Percentiles rank a stretch among this genome's conserved stretches.
Evolutionary conservation across 2,329 filamentous ascomycete species (phyloP).

Genomic region (Cytospora piceicola): DNA sequence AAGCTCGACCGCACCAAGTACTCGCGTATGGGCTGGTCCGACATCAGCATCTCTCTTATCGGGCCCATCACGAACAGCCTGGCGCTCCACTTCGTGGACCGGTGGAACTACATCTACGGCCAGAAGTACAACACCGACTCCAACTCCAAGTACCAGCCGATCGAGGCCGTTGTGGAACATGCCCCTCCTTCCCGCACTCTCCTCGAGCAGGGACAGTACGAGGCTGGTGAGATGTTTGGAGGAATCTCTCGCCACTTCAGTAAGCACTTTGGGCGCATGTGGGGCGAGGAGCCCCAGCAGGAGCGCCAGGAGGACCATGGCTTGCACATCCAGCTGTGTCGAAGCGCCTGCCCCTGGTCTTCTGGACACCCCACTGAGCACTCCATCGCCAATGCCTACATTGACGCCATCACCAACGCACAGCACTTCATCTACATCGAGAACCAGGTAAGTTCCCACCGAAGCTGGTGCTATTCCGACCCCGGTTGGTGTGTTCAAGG

Average conservation of each 20-base stretch:
- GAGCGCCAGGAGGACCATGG: constrained; percentile 33
- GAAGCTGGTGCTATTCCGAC: not conserved
- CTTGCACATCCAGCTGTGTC: constrained; percentile 51
- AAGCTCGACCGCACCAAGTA: constrained; percentile 79
- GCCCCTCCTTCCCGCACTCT: constrained; percentile 33
- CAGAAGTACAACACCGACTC: constrained; percentile 71
- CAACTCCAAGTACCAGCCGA: constrained; percentile 53
- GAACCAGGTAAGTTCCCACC: constrained; percentile 57
- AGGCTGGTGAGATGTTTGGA: constrained; percentile 35
- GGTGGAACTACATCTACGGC: constrained; percentile 90
- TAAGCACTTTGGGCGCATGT: constrained; percentile 44
- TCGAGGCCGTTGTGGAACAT: constrained; percentile 34
- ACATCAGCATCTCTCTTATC: constrained; percentile 76
- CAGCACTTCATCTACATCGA: constrained; percentile 80
- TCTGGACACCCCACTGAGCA: constrained; percentile 61
- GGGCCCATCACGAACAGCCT: constrained; percentile 78
- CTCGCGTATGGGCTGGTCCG: constrained; percentile 92
- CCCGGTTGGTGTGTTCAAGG: not conserved
- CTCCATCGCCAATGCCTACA: constrained; percentile 86
- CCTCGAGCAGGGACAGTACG: constrained; percentile 33
- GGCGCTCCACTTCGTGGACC: constrained; percentile 76
- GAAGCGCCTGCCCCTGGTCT: constrained; percentile 56
- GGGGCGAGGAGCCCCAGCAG: constrained; percentile 36
- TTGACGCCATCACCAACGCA: constrained; percentile 69
- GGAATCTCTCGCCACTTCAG: constrained; percentile 42